These are phyloP conservation scores for Jaminaea rosea DNA, from an alignment of 1,284 basidiomycete species.

Conservation along the genomic window DNA sequence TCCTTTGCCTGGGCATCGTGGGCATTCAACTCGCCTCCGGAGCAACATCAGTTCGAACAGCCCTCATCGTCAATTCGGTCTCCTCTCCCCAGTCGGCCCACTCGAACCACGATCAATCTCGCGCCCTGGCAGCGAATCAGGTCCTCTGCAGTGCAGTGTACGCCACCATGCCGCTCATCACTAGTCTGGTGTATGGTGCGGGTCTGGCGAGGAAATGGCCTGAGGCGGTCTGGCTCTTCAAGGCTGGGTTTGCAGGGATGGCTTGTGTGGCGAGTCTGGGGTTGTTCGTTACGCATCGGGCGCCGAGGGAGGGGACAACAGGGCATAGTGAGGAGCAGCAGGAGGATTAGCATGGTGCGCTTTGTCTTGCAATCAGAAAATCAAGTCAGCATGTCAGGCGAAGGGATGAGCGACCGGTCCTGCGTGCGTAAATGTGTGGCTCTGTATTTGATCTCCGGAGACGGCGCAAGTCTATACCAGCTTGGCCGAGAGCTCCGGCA, in stretches of 20 bases:
- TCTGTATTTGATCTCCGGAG: too few species aligned
- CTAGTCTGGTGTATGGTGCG: slow-evolving; percentile 24
- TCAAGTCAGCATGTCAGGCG: too few species aligned
- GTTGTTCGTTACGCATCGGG: slow-evolving; percentile 22
- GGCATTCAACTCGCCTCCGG: slow-evolving; percentile 26
- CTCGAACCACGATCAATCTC: too few species aligned
- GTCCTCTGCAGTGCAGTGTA: slow-evolving; percentile 29
- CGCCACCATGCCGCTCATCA: slow-evolving; percentile 28
- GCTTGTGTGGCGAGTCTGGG: slow-evolving; percentile 14
- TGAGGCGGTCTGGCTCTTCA: slow-evolving; percentile 32
- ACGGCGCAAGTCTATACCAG: too few species aligned
- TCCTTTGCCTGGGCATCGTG: slow-evolving; percentile 22
- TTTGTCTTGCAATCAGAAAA: too few species aligned
- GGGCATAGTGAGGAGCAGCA: too few species aligned
- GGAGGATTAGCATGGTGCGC: too few species aligned
- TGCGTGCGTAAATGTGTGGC: too few species aligned
- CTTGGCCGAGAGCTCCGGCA: slow-evolving; percentile 7
- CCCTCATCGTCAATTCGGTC: slow-evolving; percentile 30
- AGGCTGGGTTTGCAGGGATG: slow-evolving; percentile 18
- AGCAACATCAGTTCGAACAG: slow-evolving; percentile 26
- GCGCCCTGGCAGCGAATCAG: slow-evolving; percentile 33
- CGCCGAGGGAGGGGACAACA: too few species aligned
- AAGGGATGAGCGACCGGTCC: too few species aligned
- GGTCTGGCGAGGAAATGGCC: slow-evolving; percentile 23
- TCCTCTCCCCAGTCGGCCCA: slow-evolving; percentile 5